A percentile compares a stretch with the other conserved stretches of the same genome.
Evolutionary conservation across 805 yeast genomes (phyloP).

Genomic region (Spathaspora boniae): DNA sequence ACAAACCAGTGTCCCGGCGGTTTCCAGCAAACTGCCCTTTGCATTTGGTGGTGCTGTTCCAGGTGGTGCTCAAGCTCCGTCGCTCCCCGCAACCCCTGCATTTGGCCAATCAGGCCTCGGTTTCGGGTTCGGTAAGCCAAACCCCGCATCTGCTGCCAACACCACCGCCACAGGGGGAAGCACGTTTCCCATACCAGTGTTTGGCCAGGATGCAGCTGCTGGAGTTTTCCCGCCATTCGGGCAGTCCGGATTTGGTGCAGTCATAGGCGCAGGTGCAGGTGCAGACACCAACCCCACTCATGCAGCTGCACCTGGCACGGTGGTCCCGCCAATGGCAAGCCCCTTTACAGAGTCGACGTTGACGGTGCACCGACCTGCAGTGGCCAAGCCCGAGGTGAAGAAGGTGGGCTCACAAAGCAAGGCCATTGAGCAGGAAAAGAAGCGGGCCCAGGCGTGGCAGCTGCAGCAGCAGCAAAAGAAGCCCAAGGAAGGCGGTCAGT

Average conservation of each 20-base stretch:
- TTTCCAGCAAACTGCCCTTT: too few species aligned
- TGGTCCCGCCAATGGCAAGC: too few species aligned
- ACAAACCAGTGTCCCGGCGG: too few species aligned
- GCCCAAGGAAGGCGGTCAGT: slow-evolving; percentile 9
- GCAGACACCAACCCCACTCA: neutral
- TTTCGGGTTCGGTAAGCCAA: too few species aligned
- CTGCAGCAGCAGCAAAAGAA: slow-evolving; percentile 11
- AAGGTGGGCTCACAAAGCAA: slow-evolving; percentile 3
- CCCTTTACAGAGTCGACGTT: slow-evolving; percentile 29
- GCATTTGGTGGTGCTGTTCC: too few species aligned
- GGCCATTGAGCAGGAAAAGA: slow-evolving; percentile 5
- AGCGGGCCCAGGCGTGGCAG: too few species aligned
- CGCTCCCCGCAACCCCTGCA: neutral
- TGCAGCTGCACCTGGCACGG: neutral
- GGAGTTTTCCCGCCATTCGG: too few species aligned
- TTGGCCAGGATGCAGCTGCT: neutral
- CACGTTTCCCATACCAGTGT: neutral
- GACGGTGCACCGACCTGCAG: slow-evolving; percentile 28
- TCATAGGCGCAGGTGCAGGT: neutral
- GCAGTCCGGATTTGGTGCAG: too few species aligned
- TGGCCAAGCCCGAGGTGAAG: slow-evolving; percentile 11
- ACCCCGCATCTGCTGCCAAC: neutral
- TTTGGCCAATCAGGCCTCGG: neutral
- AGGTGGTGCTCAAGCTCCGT: too few species aligned
- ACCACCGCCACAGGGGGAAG: neutral